phyloP scores from a whole-genome alignment of 306 rosid genomes.

The Cajanus cajan region DNA sequence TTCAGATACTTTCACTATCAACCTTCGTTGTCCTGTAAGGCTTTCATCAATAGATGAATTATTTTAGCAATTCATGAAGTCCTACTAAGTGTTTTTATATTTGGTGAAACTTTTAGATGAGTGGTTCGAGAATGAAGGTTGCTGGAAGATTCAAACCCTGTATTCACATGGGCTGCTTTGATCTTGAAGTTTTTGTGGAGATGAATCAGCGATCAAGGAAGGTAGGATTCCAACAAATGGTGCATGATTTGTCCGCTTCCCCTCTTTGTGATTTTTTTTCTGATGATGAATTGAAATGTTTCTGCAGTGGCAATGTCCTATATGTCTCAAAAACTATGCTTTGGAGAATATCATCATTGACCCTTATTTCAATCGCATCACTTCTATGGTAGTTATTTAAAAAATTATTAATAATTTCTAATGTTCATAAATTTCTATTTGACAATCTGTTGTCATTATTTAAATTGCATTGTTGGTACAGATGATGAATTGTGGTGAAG shows the following conservation, averaged over 20 bases:
- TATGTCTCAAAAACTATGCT: constrained; percentile 89
- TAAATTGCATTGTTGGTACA: constrained; percentile 38
- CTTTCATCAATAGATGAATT: constrained; percentile 8
- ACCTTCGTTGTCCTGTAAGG: constrained; percentile 95
- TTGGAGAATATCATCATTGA: constrained; percentile 85
- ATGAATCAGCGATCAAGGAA: constrained; percentile 95
- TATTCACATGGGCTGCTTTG: constrained; percentile 95
- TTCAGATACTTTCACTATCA: constrained; percentile 78
- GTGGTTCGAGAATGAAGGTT: constrained; percentile 98
- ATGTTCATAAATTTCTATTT: constrained; percentile 6
- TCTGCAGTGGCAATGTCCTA: constrained; percentile 99
- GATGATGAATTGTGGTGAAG: constrained; percentile 90
- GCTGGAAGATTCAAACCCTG: constrained; percentile 99
- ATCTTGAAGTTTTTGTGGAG: constrained; percentile 95
- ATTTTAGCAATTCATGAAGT: background rate
- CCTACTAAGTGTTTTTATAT: constrained; percentile 24
- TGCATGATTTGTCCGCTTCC: background rate
- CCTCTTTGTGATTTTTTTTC: constrained; percentile 16
- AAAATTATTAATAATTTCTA: background rate
- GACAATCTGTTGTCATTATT: constrained; percentile 14
- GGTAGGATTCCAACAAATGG: constrained; percentile 46
- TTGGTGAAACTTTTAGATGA: constrained; percentile 61
- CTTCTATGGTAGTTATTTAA: constrained; percentile 61
- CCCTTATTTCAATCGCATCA: constrained; percentile 87
- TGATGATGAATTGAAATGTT: constrained; percentile 38